A percentile compares a stretch with the other conserved stretches of the same genome.
These are phyloP conservation scores for Daldinia sp. DNA, from an alignment of 2,329 filamentous ascomycete genomes.

Conservation along the genomic window DNA sequence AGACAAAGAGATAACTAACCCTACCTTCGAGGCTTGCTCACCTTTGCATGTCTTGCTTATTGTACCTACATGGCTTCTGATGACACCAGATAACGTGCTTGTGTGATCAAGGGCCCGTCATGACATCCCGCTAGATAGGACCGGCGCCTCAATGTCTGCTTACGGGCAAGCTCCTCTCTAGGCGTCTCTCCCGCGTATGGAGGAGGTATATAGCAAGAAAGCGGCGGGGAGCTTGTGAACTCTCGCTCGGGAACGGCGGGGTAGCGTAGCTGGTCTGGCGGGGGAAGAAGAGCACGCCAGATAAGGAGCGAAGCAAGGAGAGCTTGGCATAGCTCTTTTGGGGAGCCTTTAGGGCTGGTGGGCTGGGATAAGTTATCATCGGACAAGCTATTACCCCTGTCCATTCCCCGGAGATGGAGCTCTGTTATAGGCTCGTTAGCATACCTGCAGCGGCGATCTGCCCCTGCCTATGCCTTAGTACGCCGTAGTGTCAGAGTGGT, in stretches of 20 bases:
- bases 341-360: conserved; percentile 15
- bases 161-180: conserved; percentile 4
- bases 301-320: conserved; percentile 26
- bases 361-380: conserved; percentile 32
- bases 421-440: conserved; percentile 25
- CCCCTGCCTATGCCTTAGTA: too few relatives aligned
- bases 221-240: conserved; percentile 28
- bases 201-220: conserved; percentile 22
- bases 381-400: conserved; percentile 27
- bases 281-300: conserved; percentile 30
- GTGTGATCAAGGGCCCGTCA: conserved; percentile 23
- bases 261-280: conserved; percentile 16
- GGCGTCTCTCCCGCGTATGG: neutral
- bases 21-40: conserved; percentile 18
- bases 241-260: conserved; percentile 21
- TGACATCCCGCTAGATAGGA: conserved; percentile 19
- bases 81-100: conserved; percentile 35
- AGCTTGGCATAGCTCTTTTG: conserved; percentile 31
- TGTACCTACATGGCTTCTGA: conserved; percentile 16
- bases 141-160: conserved; percentile 3
- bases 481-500: conserved; percentile 4
- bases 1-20: neutral
- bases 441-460: conserved; percentile 18
- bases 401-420: conserved; percentile 19
- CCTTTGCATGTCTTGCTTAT: conserved; percentile 12